phyloP scores from a whole-genome alignment of 352 stramenopile genomes.

The Phytophthora macrochlamydospora region DNA sequence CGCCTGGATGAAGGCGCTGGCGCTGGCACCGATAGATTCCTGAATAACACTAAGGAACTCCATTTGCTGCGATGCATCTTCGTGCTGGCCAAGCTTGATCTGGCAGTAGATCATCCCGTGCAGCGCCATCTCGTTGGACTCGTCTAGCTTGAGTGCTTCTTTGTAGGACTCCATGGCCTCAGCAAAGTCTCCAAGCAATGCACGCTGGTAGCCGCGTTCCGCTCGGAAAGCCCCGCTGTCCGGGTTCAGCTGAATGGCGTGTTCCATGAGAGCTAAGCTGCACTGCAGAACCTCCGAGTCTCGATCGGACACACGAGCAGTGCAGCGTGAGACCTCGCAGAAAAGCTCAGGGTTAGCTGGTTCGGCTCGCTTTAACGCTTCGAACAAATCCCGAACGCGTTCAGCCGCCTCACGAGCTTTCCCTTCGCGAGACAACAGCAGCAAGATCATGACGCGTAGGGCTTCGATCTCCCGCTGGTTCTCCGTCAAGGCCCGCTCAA shows the following conservation, averaged over 20 bases:
- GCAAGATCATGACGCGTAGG: conserved; percentile 65
- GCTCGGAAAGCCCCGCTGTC: conserved; percentile 68
- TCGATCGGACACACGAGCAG: conserved; percentile 64
- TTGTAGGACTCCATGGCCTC: conserved; percentile 89
- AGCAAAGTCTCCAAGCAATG: conserved; percentile 71
- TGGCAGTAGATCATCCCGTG: conserved; percentile 93
- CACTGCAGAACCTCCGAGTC: conserved; percentile 75
- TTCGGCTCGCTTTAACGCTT: conserved; percentile 74
- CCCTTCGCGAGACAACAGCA: conserved; percentile 72
- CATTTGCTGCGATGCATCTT: conserved; percentile 92
- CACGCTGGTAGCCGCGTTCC: conserved; percentile 83
- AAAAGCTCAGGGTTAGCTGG: conserved; percentile 73
- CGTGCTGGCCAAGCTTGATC: conserved; percentile 84
- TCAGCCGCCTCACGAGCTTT: conserved; percentile 55
- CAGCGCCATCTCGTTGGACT: conserved; percentile 88
- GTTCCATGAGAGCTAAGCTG: conserved; percentile 70
- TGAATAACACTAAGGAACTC: conserved; percentile 93
- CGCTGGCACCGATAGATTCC: conserved; percentile 80
- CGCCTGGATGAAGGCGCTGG: conserved; percentile 83
- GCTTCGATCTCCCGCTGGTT: conserved; percentile 78
- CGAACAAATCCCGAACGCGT: conserved; percentile 64
- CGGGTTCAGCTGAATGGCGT: conserved; percentile 63
- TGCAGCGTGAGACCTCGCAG: conserved; percentile 66
- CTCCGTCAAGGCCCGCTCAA: conserved; percentile 69
- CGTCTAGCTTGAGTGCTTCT: conserved; percentile 84